phyloP scores from a whole-genome alignment of 2,329 filamentous ascomycete genomes.

The Fusarium ramigenum region DNA sequence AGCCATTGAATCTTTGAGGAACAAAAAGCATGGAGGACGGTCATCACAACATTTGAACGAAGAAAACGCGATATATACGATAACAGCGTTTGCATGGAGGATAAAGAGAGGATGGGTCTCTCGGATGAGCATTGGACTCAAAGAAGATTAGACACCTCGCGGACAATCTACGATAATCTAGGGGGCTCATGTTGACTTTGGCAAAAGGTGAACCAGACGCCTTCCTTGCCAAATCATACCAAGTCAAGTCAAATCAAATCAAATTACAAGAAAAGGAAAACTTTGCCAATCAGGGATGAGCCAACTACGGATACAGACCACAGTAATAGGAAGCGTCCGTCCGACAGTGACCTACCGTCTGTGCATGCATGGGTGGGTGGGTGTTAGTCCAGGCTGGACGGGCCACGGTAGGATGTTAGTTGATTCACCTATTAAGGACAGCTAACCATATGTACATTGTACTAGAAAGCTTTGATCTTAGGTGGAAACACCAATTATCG shows the following conservation, averaged over 20 bases:
- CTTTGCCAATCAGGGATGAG: slow-evolving; percentile 2
- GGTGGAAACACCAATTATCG: slow-evolving; percentile 9
- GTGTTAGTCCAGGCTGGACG: not conserved
- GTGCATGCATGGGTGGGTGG: slow-evolving; percentile 5
- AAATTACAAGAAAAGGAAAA: not conserved
- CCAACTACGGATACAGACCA: not conserved
- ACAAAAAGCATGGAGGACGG: not conserved
- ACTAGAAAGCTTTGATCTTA: not conserved
- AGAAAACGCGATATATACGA: slow-evolving; percentile 30
- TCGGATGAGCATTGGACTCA: slow-evolving; percentile 9
- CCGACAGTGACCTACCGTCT: slow-evolving; percentile 6
- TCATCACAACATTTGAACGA: slow-evolving; percentile 22
- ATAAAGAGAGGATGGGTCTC: not conserved
- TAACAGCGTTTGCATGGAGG: slow-evolving; percentile 29
- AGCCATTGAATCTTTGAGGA: slow-evolving; percentile 15
- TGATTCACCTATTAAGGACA: not conserved
- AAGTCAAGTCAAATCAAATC: not conserved
- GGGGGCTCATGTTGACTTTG: slow-evolving; percentile 13
- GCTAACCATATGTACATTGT: not conserved
- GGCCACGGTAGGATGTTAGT: not conserved
- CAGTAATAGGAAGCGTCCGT: not conserved
- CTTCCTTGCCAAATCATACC: slow-evolving; percentile 7
- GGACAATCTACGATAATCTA: slow-evolving; percentile 15
- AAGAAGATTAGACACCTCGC: slow-evolving; percentile 22
- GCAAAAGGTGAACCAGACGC: slow-evolving; percentile 31